phyloP scores from a whole-genome alignment of 495 filamentous ascomycete genomes.

The Penicillium arizonense region DNA sequence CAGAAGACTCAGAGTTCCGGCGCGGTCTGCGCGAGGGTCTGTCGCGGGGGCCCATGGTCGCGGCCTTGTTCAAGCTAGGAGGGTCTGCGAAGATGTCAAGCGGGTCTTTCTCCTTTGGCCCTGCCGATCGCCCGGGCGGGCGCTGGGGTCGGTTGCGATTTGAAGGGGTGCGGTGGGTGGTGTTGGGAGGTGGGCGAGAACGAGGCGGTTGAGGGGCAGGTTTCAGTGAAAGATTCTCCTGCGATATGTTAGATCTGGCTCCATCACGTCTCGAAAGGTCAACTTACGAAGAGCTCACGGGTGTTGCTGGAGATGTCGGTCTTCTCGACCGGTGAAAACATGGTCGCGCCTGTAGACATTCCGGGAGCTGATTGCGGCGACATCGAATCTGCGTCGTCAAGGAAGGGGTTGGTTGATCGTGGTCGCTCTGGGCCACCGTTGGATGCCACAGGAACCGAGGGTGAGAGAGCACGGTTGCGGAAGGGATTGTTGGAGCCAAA shows the following conservation, averaged over 20 bases:
- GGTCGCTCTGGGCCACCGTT: constrained; percentile 59
- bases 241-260: constrained; percentile 7
- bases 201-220: constrained; percentile 34
- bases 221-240: constrained; percentile 46
- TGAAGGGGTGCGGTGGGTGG: constrained; percentile 28
- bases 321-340: constrained; percentile 54
- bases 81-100: constrained; percentile 65
- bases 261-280: background rate
- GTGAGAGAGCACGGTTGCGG: constrained; percentile 82
- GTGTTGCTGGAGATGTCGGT: constrained; percentile 60
- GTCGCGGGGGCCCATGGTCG: constrained; percentile 24
- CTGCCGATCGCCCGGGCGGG: constrained; percentile 15
- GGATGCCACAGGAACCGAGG: constrained; percentile 51
- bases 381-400: constrained; percentile 64
- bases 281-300: constrained; percentile 87
- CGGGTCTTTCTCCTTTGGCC: constrained; percentile 34
- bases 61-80: constrained; percentile 30
- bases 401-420: constrained; percentile 86
- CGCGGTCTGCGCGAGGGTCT: constrained; percentile 56
- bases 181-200: constrained; percentile 40
- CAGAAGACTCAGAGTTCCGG: constrained; percentile 92
- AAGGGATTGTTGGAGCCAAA: constrained; percentile 98
- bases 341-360: constrained; percentile 45
- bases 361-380: constrained; percentile 46
- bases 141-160: constrained; percentile 32